Evolutionary conservation across 2,329 filamentous ascomycete genomes (phyloP).

Genomic region (Penicillium sp.): DNA sequence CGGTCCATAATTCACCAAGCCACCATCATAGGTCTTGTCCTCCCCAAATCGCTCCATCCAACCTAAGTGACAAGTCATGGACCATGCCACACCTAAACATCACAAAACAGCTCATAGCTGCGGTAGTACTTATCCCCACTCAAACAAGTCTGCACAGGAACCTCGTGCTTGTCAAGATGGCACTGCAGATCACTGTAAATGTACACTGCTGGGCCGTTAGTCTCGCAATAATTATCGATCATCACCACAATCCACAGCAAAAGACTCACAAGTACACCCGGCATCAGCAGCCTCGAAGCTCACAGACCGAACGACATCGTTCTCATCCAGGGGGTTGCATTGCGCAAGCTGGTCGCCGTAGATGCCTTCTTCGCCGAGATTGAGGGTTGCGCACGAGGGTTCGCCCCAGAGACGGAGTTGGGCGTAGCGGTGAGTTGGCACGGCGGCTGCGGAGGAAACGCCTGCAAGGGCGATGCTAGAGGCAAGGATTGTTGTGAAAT

Average conservation of each 20-base stretch:
- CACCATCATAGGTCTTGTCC: too few species aligned
- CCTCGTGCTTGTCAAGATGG: background rate
- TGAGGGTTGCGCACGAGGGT: background rate
- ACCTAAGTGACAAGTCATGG: too few species aligned
- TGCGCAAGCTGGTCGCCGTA: constrained; percentile 4
- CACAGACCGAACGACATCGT: constrained; percentile 6
- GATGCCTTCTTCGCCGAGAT: constrained; percentile 6
- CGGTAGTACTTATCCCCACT: background rate
- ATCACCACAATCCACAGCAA: background rate
- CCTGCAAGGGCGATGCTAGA: background rate
- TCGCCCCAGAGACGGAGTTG: constrained; percentile 11
- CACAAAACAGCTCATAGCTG: constrained; percentile 2
- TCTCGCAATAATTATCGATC: background rate
- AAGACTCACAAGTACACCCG: background rate
- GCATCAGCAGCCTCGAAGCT: constrained; percentile 3
- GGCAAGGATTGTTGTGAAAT: background rate
- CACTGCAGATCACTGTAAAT: constrained; percentile 4
- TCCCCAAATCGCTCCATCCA: background rate
- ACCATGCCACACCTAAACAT: background rate
- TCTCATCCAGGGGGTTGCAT: constrained; percentile 2
- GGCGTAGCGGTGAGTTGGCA: constrained; percentile 2
- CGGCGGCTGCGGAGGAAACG: background rate
- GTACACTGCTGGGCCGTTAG: background rate
- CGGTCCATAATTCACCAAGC: too few species aligned
- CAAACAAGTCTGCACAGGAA: background rate